These are phyloP conservation scores for Fusarium coffeatum DNA, from an alignment of 2,329 filamentous ascomycete species.

Conservation along the genomic window DNA sequence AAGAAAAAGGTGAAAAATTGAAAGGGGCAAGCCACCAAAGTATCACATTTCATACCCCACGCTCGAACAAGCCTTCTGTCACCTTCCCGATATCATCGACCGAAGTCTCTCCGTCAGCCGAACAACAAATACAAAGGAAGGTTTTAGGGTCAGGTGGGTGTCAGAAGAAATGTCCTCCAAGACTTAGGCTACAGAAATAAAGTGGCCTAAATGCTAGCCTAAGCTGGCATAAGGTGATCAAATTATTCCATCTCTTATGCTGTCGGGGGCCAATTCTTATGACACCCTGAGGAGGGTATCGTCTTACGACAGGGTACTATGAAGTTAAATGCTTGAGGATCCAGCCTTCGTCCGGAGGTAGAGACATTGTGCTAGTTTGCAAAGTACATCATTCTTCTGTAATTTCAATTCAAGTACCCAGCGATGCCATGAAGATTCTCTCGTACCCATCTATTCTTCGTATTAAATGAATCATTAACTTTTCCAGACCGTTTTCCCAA, in stretches of 20 bases:
- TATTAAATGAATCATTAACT: neutral
- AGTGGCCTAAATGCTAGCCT: too few relatives aligned
- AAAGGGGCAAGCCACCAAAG: neutral
- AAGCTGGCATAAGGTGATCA: too few relatives aligned
- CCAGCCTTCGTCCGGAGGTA: neutral
- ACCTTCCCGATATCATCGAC: neutral
- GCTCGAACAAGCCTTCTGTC: neutral
- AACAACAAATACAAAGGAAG: neutral
- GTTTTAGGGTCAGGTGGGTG: fast-evolving
- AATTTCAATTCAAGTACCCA: neutral
- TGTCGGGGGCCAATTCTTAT: too few relatives aligned
- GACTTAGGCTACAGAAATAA: too few relatives aligned
- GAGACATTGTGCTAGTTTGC: neutral
- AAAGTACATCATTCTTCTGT: neutral
- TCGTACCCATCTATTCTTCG: neutral
- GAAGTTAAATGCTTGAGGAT: neutral
- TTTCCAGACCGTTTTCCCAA: neutral
- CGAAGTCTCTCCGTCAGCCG: neutral
- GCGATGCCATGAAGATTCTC: neutral
- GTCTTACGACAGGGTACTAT: neutral
- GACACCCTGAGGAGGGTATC: too few relatives aligned
- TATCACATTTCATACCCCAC: neutral
- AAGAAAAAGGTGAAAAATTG: neutral
- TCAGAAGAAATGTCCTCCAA: too few relatives aligned
- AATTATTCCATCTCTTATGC: too few relatives aligned